Conservation (phyloP, 177 flowering plant genomes). For the Vitis hybrid region DNA sequence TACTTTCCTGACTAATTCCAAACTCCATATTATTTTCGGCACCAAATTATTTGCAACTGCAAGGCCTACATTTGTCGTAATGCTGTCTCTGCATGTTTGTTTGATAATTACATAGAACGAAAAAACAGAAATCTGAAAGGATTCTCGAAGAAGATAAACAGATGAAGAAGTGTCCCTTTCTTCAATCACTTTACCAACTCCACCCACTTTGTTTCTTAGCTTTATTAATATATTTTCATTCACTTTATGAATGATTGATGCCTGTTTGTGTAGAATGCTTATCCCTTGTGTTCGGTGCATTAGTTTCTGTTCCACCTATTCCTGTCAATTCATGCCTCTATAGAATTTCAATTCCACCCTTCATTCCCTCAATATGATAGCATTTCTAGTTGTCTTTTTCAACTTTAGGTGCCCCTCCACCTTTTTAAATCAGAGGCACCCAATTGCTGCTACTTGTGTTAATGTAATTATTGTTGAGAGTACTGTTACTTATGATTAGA, state of each 20-base stretch:
- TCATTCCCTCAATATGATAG: neutral
- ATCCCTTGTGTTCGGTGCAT: constrained; percentile 2
- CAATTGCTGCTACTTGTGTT: no score
- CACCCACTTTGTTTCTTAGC: constrained; percentile 9
- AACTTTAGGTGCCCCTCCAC: no score
- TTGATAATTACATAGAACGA: neutral
- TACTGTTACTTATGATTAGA: constrained; percentile 6
- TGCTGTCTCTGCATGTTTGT: neutral
- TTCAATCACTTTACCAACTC: constrained; percentile 15
- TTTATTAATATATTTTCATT: neutral
- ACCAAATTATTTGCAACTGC: no score
- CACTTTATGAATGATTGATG: constrained; percentile 15
- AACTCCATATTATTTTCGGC: no score
- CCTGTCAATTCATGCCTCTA: constrained; percentile 5
- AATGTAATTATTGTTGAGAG: neutral
- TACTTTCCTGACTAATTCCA: no score
- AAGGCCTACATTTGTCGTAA: no score
- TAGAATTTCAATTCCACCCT: neutral
- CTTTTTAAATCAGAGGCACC: no score
- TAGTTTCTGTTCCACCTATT: constrained; percentile 18
- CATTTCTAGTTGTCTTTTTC: no score
- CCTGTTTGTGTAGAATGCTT: constrained; percentile 10
- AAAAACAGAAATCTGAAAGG: constrained; percentile 4
- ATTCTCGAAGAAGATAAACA: neutral
- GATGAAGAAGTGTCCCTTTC: constrained; percentile 5